phyloP scores from a whole-genome alignment of 1,284 basidiomycete species.

The Fistulina hepatica region DNA sequence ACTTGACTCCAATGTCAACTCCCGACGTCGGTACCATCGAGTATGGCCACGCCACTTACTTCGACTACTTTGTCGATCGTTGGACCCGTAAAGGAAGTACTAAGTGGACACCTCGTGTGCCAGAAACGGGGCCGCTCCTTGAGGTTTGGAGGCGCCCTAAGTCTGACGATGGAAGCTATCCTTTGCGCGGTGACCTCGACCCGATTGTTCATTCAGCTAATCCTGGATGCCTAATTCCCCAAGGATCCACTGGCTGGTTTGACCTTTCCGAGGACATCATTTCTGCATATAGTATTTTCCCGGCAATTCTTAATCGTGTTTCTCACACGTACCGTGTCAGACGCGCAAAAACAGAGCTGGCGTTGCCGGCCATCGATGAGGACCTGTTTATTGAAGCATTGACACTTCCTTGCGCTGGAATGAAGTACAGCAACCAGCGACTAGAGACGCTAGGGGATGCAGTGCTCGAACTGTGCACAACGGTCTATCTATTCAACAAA shows the following conservation, averaged over 20 bases:
- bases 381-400: slow-evolving; percentile 59
- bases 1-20: slow-evolving; percentile 50
- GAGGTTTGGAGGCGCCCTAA: slow-evolving; percentile 37
- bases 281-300: slow-evolving; percentile 44
- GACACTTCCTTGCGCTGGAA: slow-evolving; percentile 52
- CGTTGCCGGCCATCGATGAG: slow-evolving; percentile 45
- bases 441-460: slow-evolving; percentile 79
- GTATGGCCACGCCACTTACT: slow-evolving; percentile 37
- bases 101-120: slow-evolving; percentile 31
- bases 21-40: slow-evolving; percentile 24
- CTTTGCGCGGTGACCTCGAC: neutral
- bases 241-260: slow-evolving; percentile 40
- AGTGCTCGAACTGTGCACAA: slow-evolving; percentile 65
- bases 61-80: slow-evolving; percentile 45
- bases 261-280: slow-evolving; percentile 37
- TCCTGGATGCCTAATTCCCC: slow-evolving; percentile 39
- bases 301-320: slow-evolving; percentile 54
- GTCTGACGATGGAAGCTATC: neutral
- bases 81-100: slow-evolving; percentile 34
- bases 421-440: slow-evolving; percentile 68
- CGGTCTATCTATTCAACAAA: slow-evolving; percentile 65
- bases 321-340: slow-evolving; percentile 52
- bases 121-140: slow-evolving; percentile 47
- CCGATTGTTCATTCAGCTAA: too few species aligned
- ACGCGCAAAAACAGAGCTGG: slow-evolving; percentile 38